Conservation (phyloP, 257 asterid species). For the Prunella vulgaris region DNA sequence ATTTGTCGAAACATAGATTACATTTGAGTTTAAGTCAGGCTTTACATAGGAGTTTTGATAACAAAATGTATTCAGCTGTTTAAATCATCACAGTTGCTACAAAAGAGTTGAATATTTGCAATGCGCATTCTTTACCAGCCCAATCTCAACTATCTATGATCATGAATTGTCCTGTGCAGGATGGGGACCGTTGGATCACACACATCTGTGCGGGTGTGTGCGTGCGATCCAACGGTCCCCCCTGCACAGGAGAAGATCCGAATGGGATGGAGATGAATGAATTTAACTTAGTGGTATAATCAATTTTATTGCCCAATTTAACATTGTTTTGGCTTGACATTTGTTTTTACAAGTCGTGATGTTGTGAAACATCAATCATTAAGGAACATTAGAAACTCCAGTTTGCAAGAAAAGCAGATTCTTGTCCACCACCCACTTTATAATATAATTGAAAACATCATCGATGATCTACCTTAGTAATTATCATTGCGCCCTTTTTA, state of each 20-base stretch:
- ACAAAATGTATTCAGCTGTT: not conserved
- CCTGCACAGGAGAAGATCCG: too few species aligned
- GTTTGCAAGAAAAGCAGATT: conserved; percentile 18
- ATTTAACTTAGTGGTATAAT: too few species aligned
- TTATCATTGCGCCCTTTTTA: not conserved
- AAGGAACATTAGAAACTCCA: not conserved
- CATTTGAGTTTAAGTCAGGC: not conserved
- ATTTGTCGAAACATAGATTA: not conserved
- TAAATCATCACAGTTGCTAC: not conserved
- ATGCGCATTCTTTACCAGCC: too few species aligned
- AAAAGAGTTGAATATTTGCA: too few species aligned
- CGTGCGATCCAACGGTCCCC: too few species aligned
- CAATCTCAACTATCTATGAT: not conserved
- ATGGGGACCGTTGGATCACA: too few species aligned
- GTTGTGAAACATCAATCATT: not conserved
- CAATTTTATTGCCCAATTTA: too few species aligned
- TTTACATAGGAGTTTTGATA: conserved; percentile 6
- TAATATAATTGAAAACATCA: not conserved
- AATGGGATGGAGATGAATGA: not conserved
- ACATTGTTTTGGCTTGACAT: not conserved
- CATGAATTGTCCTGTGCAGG: not conserved
- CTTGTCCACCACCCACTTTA: not conserved
- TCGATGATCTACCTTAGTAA: not conserved
- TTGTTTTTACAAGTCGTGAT: not conserved
- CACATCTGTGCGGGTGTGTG: too few species aligned